A percentile compares a stretch with the other conserved stretches of the same genome.
These are phyloP conservation scores for Chrysanthemum makinoi DNA, from an alignment of 129 eudicot species.

Conservation along the genomic window DNA sequence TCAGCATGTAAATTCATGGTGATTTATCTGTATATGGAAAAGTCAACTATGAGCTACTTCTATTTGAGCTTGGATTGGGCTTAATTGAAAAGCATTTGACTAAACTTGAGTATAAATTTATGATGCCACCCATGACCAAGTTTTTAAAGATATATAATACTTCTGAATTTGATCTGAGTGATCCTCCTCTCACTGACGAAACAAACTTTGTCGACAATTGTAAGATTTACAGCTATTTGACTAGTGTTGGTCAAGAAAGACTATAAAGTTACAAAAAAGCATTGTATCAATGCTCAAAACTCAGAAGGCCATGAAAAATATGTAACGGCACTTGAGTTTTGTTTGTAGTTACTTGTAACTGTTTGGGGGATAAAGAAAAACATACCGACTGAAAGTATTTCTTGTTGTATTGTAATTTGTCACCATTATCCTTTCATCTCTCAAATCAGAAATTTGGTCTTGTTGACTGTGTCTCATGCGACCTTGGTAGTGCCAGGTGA, in stretches of 20 bases:
- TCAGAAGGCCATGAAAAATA: constrained; percentile 13
- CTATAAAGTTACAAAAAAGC: not conserved
- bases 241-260: not conserved
- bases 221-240: not conserved
- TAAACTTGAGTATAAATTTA: not conserved
- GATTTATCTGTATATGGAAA: not conserved
- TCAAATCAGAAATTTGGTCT: not conserved
- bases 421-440: not conserved
- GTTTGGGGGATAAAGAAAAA: not conserved
- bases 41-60: constrained; percentile 1
- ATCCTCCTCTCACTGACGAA: not conserved
- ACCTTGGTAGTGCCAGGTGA: constrained; percentile 32
- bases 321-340: constrained; percentile 27
- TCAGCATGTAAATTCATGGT: not conserved
- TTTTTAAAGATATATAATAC: no score
- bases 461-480: constrained; percentile 21
- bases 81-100: not conserved
- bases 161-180: not conserved
- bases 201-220: not conserved
- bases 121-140: not conserved
- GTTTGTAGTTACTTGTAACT: constrained; percentile 23
- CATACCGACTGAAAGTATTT: constrained; percentile 5
- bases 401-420: not conserved
- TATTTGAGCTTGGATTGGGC: not conserved
- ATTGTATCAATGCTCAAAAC: not conserved